A percentile compares a stretch with the other conserved stretches of the same genome.
Conservation (phyloP, 805 yeast genomes). For the Metschnikowia amazonensis region DNA sequence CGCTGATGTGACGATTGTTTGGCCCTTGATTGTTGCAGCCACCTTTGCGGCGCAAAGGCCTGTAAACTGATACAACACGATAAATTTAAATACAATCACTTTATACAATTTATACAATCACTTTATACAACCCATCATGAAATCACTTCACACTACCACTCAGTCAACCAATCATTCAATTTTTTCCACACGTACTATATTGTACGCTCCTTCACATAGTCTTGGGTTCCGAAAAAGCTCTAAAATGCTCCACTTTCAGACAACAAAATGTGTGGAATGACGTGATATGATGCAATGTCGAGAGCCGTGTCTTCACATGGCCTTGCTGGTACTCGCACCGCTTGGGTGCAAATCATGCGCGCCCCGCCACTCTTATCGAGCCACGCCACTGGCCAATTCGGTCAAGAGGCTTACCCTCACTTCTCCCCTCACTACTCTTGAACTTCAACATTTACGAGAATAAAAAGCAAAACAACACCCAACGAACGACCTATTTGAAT, state of each 20-base stretch:
- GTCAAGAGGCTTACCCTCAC: background rate
- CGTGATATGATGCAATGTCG: background rate
- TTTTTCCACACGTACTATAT: too few relatives aligned
- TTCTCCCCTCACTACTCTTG: background rate
- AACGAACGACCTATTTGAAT: too few relatives aligned
- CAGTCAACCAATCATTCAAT: too few relatives aligned
- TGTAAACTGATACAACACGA: background rate
- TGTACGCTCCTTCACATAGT: background rate
- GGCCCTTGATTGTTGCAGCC: constrained; percentile 96
- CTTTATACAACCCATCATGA: too few relatives aligned
- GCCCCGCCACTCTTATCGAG: constrained; percentile 1
- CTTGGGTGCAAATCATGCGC: constrained; percentile 6
- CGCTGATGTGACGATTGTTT: constrained; percentile 91
- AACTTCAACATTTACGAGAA: background rate
- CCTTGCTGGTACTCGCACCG: constrained; percentile 2
- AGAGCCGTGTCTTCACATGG: background rate
- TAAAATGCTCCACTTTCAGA: background rate
- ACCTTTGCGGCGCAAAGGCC: constrained; percentile 66
- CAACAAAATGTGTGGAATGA: too few relatives aligned
- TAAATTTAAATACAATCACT: too few relatives aligned
- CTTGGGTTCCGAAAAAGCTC: background rate
- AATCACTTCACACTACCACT: too few relatives aligned
- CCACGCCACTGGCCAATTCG: background rate
- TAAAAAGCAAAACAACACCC: background rate
- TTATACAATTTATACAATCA: too few relatives aligned